Evolutionary conservation across 495 filamentous ascomycete genomes (phyloP).

Genomic region (Podospora fimiseda): DNA sequence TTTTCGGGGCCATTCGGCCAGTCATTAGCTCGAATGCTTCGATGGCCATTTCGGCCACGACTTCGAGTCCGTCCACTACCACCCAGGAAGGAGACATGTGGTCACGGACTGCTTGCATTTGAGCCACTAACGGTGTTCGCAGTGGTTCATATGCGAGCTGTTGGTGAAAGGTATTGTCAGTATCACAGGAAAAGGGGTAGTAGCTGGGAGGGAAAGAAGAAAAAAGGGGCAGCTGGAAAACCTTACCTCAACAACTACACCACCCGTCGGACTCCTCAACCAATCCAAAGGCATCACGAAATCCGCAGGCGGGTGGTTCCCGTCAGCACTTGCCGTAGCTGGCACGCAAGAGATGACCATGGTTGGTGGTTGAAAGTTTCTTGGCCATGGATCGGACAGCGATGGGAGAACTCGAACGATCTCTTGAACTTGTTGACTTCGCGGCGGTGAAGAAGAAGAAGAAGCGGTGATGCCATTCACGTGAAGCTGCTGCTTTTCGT

Average conservation of each 20-base stretch:
- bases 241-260: conserved; percentile 67
- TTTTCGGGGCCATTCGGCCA: conserved; percentile 69
- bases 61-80: conserved; percentile 71
- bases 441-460: no score
- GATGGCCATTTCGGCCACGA: conserved; percentile 74
- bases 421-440: conserved; percentile 26
- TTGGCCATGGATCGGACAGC: conserved; percentile 59
- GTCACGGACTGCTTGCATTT: conserved; percentile 51
- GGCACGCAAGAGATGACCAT: conserved; percentile 74
- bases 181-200: neutral
- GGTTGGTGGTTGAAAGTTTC: conserved; percentile 57
- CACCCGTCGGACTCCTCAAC: conserved; percentile 70
- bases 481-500: conserved; percentile 7
- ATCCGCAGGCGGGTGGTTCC: conserved; percentile 54
- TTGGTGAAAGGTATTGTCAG: neutral
- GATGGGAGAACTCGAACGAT: conserved; percentile 57
- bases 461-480: no score
- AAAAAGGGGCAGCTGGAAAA: no score
- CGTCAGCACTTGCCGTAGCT: conserved; percentile 55
- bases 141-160: conserved; percentile 68
- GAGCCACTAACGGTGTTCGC: conserved; percentile 61
- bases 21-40: conserved; percentile 81
- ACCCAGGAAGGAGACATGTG: conserved; percentile 62
- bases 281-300: conserved; percentile 71
- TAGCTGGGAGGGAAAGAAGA: neutral